Base-by-base conservation (phyloP, 2,329 filamentous ascomycete genomes). In the Aureobasidium leucospermi region DNA sequence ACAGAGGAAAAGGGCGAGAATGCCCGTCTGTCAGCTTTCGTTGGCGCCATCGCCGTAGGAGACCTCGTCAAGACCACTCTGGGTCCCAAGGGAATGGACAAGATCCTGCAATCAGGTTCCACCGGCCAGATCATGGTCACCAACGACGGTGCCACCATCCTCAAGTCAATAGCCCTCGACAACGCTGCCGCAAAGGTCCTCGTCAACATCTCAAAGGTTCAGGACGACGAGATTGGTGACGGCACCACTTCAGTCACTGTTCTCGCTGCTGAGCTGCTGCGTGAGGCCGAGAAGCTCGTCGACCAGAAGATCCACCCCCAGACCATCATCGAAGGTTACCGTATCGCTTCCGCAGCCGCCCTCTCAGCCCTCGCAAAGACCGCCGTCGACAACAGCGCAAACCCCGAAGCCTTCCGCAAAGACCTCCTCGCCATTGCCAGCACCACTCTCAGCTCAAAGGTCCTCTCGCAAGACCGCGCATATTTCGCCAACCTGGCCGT, bases 261-360 rank as follows among this genome's bases (percentile, higher is more conserved):
- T 15, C 81, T 99, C 64, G 92, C 94, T 41, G 94, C 94, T 61
- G 94, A 99, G 79, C 83, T 99, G 62, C 82, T 99, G 65, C 87
- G 94, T 64, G 94, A 99, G 77, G 94, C 94, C 49, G 94, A 99
- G 80, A 93, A 96, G 79, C 84, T 99, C 52, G 90, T 99, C 67
- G 89, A 95, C 79, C 91, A 93, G 80, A 97, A 97, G 79, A 96
- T 99, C 69, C 94, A 99, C 76, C 94, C 94, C 55, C 94, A 99
- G 81, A 97, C 94, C 56, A 99, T 99, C 75, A 99, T 99, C 71
- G 94, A 99, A 71, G 94, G 94, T 56, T 99, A 96, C 82, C 85
- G 94, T 79, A 96, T 99, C 89, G 94, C 94, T 57, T 96, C 90
- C 74, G 82, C 85, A 56, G 93, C 94, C 57, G 92, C 94, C 32